Base-by-base conservation (phyloP, 2,329 filamentous ascomycete species). In the Fusarium dimerum region DNA sequence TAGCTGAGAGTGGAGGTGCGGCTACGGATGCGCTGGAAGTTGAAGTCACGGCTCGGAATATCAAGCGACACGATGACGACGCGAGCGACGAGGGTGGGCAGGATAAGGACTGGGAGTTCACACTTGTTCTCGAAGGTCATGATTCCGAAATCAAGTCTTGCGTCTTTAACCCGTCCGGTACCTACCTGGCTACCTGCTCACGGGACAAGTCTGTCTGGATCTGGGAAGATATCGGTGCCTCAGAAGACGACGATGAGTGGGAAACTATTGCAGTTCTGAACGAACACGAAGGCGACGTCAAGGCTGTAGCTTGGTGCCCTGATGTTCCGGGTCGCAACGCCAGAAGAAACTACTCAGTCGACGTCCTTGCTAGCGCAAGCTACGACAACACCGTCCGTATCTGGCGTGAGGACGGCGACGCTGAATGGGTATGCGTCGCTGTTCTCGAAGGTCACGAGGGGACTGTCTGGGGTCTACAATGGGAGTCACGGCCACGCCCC, bases 141-240 rank as follows among this genome's bases (percentile, higher is more conserved):
- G 94, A 97, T 67, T 91, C 89, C 20, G 94, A 99, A 73, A 89
- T 99, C 77, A 88, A 97, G 77, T 78, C 82, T 30, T 84, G 93
- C 57, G 80, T 83, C 2, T 95, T 92, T 75, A 86, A 82, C 16
- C 86, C 89, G 0, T 84, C 83, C 0, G 89, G 89, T 1, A 84
- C 88, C 55, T 86, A 91, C 64, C 81, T 99, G 5, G 94, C 94
- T 6, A 97, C 92, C 0, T 97, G 92, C 72, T 89, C 86, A 48
- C 83, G 94, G 45, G 94, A 99, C 71, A 97, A 97, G 76, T 89
- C 85, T 15, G 90, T 97, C 16, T 99, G 94, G 94, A 90, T 99
- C 64, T 99, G 94, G 94, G 94, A 99, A 73, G 94, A 97, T 70
- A 83, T 97, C 48, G 83, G 83, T 39, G 74, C 75, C 9, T 75